These are phyloP conservation scores for Fusarium hostae DNA, from an alignment of 2,329 filamentous ascomycete genomes.

Conservation along the genomic window DNA sequence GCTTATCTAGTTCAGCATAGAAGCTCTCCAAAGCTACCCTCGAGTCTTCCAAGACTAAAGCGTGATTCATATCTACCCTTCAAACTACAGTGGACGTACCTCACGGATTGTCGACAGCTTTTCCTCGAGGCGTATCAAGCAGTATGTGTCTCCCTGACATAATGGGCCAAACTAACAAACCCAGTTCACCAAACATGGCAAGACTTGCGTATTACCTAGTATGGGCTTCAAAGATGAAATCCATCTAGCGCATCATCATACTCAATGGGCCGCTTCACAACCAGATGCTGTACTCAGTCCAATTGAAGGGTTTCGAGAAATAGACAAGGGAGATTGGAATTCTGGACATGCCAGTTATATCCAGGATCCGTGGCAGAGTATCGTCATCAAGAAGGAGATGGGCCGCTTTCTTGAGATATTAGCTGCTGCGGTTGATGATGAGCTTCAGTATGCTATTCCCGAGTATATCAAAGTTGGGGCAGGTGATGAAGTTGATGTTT, in stretches of 20 bases:
- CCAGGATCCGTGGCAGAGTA: slow-evolving; percentile 51
- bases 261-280: slow-evolving; percentile 55
- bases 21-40: slow-evolving; percentile 1
- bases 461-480: slow-evolving; percentile 45
- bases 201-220: slow-evolving; percentile 54
- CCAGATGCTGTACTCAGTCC: slow-evolving; percentile 52
- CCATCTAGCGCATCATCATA: slow-evolving; percentile 52
- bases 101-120: slow-evolving; percentile 45
- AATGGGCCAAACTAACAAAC: fast-evolving
- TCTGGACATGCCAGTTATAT: slow-evolving; percentile 51
- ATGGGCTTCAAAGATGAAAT: slow-evolving; percentile 54
- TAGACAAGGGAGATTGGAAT: slow-evolving; percentile 52
- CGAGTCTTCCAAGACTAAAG: neutral
- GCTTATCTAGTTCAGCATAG: neutral
- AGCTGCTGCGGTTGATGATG: slow-evolving; percentile 49
- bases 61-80: slow-evolving; percentile 10
- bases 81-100: slow-evolving; percentile 36
- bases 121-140: slow-evolving; percentile 48
- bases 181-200: slow-evolving; percentile 54
- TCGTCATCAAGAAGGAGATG: slow-evolving; percentile 51
- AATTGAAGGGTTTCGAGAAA: slow-evolving; percentile 51
- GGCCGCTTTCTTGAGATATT: slow-evolving; percentile 49
- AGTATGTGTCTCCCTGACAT: slow-evolving; percentile 1
- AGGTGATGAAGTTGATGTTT: slow-evolving; percentile 47
- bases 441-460: slow-evolving; percentile 49